Percentiles rank a stretch among this genome's conserved stretches.
Conservation (phyloP, 169 alveolate genomes). For the Plasmodium coatneyi region DNA sequence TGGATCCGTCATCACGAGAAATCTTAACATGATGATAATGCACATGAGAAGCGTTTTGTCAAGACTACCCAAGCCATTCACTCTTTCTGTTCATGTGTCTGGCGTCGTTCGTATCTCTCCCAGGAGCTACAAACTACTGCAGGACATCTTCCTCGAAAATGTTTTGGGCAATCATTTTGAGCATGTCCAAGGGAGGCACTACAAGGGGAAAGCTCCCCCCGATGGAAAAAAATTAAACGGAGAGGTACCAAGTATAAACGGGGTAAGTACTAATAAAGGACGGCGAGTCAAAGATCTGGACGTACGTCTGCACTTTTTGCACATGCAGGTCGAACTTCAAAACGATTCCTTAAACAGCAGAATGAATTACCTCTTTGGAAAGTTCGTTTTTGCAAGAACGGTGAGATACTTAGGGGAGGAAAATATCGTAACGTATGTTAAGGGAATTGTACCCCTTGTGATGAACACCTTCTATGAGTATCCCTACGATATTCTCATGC, state of each 20-base stretch:
- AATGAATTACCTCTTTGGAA: constrained; percentile 18
- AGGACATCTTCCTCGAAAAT: constrained; percentile 8
- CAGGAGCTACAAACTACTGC: background rate
- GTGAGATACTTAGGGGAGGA: constrained; percentile 1
- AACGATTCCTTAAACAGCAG: constrained; percentile 1
- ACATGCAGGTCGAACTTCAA: constrained; percentile 12
- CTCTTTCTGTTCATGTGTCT: background rate
- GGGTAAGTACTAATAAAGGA: background rate
- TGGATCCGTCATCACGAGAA: background rate
- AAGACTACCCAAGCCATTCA: background rate
- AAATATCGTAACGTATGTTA: constrained; percentile 12
- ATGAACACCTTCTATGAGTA: constrained; percentile 23
- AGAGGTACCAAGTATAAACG: background rate
- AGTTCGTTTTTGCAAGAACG: background rate
- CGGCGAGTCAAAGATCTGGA: constrained; percentile 8
- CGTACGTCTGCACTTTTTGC: background rate
- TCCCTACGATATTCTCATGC: constrained; percentile 26
- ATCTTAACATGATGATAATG: constrained; percentile 2
- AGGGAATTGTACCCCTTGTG: constrained; percentile 2
- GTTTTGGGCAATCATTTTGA: constrained; percentile 13
- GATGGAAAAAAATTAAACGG: background rate
- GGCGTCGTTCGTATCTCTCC: constrained; percentile 24
- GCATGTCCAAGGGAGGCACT: background rate
- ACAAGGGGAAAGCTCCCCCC: background rate
- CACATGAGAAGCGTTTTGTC: constrained; percentile 28